phyloP scores from a whole-genome alignment of 208 protist genomes.

The Naegleria lovaniensis region DNA sequence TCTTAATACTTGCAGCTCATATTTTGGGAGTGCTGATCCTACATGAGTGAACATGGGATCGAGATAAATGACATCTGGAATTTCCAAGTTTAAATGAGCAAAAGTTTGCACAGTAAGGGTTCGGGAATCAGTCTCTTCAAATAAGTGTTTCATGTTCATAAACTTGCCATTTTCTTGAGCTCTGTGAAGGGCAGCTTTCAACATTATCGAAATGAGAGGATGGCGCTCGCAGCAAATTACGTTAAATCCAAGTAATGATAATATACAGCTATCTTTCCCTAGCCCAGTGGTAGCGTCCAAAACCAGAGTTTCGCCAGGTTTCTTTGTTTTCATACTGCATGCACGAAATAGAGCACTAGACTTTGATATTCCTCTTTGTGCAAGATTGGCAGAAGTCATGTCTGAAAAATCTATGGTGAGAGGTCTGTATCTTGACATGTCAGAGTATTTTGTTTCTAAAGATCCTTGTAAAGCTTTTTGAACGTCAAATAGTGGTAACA shows the following conservation, averaged over 20 bases:
- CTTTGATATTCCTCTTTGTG: background rate
- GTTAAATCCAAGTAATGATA: background rate
- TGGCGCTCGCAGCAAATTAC: background rate
- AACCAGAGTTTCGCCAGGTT: background rate
- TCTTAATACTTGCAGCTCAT: background rate
- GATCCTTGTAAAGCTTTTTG: background rate
- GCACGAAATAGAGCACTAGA: background rate
- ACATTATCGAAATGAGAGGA: background rate
- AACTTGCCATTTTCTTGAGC: background rate
- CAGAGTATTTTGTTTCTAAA: background rate
- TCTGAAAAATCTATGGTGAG: background rate
- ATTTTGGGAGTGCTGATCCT: background rate
- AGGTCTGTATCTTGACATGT: background rate
- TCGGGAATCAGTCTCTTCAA: background rate
- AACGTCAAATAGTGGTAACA: background rate
- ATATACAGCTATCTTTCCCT: background rate
- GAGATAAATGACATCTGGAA: background rate
- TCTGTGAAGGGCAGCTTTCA: background rate
- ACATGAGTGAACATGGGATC: background rate
- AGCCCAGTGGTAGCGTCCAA: background rate
- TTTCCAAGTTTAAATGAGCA: background rate
- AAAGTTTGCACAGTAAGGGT: background rate
- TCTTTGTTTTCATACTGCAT: background rate
- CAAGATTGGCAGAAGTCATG: background rate
- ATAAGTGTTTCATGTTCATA: background rate